Evolutionary conservation across 495 filamentous ascomycete genomes (phyloP), one percentile per base, ranked within the genome.

Genomic region (Neurospora sp.): DNA sequence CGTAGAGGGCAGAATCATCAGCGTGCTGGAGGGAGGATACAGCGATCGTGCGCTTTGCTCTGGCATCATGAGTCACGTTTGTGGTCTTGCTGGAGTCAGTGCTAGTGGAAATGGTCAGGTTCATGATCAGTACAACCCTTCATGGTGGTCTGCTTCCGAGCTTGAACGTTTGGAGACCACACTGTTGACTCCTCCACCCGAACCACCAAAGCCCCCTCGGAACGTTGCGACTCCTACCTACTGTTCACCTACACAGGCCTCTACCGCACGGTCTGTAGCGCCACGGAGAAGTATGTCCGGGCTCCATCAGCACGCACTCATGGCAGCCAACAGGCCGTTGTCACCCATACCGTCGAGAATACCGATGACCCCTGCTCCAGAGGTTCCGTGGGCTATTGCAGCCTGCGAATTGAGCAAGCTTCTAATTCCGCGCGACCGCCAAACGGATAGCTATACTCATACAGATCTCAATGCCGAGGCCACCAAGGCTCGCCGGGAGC

Each of bases 21-120:
- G 94, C 83, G 92, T 98, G 9, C 87, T 99, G 12, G 96, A 99
- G 79, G 96, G 96, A 35, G 96, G 96, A 0, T 99, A 99, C 78
- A 97, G 93, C 77, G 93, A 98, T 78, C 88, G 94, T 69, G 96
- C 96, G 27, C 80, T 99, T 70, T 91, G 87, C 76, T 96, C 91
- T 42, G 96, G 96, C 40, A 90, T 97, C 6, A 80, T 98, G 44
- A 95, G 94, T 78, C 96, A 98, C 81, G 75, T 98, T 6, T 90
- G 91, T 74, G 96, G 94, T 9, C 84, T 97, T 44, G 87, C 88
- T 22, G 90, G 87, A 48, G 53, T 27, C 7, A 31, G 53, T 65
- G 16, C 53, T 31, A 18, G 3, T 35, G 53, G 14, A 65, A 65
- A 65, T 8, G 14, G 27, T 7, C 27, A 65, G 7, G 53, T 10